phyloP scores from a whole-genome alignment of 371 early-diverging fungal genomes.

The Syncephalis fuscata region DNA sequence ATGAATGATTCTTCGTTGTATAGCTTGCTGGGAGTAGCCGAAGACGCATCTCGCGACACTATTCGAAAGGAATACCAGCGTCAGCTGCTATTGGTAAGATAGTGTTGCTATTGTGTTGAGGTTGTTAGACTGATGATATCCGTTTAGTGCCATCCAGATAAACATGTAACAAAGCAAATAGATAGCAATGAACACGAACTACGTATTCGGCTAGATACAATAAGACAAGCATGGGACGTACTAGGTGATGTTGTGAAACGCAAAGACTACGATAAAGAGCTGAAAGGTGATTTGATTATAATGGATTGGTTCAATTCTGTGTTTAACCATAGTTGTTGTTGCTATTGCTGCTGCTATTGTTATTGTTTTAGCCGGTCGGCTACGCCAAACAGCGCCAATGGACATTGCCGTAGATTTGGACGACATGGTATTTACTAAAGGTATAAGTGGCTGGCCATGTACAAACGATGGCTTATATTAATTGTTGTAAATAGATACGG shows the following conservation, averaged over 20 bases:
- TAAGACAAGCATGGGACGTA: conserved; percentile 25
- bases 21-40: conserved; percentile 18
- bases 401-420: conserved; percentile 14
- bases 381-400: conserved; percentile 1
- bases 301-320: not conserved
- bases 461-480: conserved; percentile 12
- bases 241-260: conserved; percentile 15
- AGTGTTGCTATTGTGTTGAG: not conserved
- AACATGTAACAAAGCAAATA: conserved; percentile 5
- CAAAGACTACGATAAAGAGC: conserved; percentile 18
- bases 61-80: conserved; percentile 28
- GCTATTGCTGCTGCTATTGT: not conserved
- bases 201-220: conserved; percentile 5
- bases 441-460: conserved; percentile 10
- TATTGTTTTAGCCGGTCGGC: not conserved
- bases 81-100: conserved; percentile 20
- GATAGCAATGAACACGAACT: conserved; percentile 4
- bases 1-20: conserved; percentile 6
- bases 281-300: conserved; percentile 13
- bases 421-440: conserved; percentile 11
- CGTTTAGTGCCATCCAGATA: conserved; percentile 30
- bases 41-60: conserved; percentile 16
- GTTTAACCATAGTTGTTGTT: not conserved
- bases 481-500: conserved; percentile 15
- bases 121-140: not conserved